Evolutionary conservation across 768 basidiomycete genomes (phyloP), one percentile per base, ranked within the genome.

Genomic region (Phlebiopsis gigantea): DNA sequence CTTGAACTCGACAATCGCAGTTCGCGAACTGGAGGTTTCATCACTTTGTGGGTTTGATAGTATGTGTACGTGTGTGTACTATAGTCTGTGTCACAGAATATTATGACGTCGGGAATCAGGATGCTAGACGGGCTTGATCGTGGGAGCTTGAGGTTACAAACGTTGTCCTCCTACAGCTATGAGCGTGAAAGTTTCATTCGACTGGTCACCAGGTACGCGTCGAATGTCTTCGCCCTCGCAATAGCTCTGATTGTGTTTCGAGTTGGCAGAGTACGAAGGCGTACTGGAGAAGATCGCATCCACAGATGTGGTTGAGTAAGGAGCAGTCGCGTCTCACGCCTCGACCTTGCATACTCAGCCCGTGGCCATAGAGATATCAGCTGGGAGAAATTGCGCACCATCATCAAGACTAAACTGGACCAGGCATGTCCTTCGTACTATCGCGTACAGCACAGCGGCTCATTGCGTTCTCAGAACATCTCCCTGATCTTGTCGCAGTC

Each of bases 391-490:
- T 75, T 93, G 44, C 81, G 88, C 39, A 79, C 85, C 64, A 80
- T 83, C 54, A 82, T 93, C 68, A 91, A 90, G 68, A 68, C 78
- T 67, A 90, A 84, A 69, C 74, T 92, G 10, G 71, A 78, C 64
- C 73, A 89, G 75, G 90, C 34, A 10, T 39, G 12, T 39, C 8
- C 34, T 39, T 39, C 3, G 34, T 39, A 12, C 8, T 39, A 39
- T 39, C 46, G 62, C 53, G 43, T 61, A 22, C 19, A 10, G 14
- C 12, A 21, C 10, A 61, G 26, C 46, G 53, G 29, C 55, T 52
- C 22, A 29, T 42, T 19, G 22, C 41, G 50, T 19, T 22, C 5
- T 21, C 49, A 75, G 74, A 75, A 75, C 53, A 64, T 73, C 28
- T 53, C 60, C 19, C 45, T 67, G 4, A 73, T 65, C 50, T 56